Conservation (phyloP, 2,329 filamentous ascomycete genomes). For the Thermoascus crustaceus region DNA sequence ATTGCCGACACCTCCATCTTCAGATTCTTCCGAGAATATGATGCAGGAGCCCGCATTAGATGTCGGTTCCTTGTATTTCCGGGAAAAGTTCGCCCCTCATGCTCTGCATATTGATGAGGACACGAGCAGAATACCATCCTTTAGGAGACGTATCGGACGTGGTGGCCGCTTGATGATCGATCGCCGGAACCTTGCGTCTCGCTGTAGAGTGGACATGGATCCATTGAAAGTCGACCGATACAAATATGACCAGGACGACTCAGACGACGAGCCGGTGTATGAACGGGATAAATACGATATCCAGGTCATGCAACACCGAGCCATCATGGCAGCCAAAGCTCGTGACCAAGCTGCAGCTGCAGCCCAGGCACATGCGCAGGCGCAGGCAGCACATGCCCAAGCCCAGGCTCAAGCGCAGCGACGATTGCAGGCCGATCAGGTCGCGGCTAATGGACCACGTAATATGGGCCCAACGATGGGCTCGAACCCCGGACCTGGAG, state of each 20-base stretch:
- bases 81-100: conserved; percentile 33
- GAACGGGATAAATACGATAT: conserved; percentile 62
- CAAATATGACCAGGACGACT: conserved; percentile 81
- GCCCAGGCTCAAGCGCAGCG: conserved; percentile 28
- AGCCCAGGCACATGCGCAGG: conserved; percentile 19
- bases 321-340: conserved; percentile 40
- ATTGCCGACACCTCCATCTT: conserved; percentile 46
- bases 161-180: conserved; percentile 84
- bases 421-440: conserved; percentile 29
- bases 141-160: conserved; percentile 75
- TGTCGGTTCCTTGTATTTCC: conserved; percentile 22
- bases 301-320: conserved; percentile 49
- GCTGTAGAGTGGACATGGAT: conserved; percentile 39
- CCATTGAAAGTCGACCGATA: conserved; percentile 58
- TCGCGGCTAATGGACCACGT: conserved; percentile 17
- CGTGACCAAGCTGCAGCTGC: conserved; percentile 35
- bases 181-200: conserved; percentile 59
- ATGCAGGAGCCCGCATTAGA: conserved; percentile 30
- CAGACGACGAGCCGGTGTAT: conserved; percentile 67
- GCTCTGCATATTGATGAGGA: conserved; percentile 38
- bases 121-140: conserved; percentile 51
- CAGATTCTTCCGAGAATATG: conserved; percentile 39
- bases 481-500: conserved; percentile 23
- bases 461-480: conserved; percentile 18
- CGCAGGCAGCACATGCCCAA: conserved; percentile 25